Evolutionary conservation across 1,284 basidiomycete species (phyloP), one percentile per base, ranked within the genome.

Genomic region (Ceratobasidium sp.): DNA sequence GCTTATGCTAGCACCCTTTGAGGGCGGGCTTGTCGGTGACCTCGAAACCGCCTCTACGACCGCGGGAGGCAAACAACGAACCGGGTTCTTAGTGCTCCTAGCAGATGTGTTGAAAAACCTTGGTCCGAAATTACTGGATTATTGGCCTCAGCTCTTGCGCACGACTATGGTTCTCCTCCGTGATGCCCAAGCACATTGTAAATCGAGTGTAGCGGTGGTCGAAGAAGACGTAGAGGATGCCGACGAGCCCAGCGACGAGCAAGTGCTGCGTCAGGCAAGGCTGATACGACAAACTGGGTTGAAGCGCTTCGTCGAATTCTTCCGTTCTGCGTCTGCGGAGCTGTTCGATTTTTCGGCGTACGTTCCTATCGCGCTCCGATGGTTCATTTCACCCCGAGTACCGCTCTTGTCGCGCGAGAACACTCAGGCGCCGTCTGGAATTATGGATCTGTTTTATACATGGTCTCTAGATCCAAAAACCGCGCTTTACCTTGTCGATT

Each of bases 271-370:
- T 20, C 71, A 74, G 38, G 71, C 89, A 26, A 89, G 94, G 56
- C 87, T 88, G 17, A 88, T 97, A 50, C 90, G 97, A 9, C 95
- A 96, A 79, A 87, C 93, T 0, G 96, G 95, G 6, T 85, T 99
- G 77, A 96, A 95, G 84, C 92, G 97, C 15, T 86, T 99, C 52
- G 91, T 92, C 0, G 95, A 97, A 82, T 97, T 99, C 86, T 96
- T 97, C 88, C 23, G 48, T 17, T 74, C 71, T 54, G 90, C 91
- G 40, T 88, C 87, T 54, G 90, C 92, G 0, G 86, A 85, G 6
- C 83, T 86, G 0, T 98, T 96, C 82, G 90, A 96, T 83, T 97
- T 94, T 85, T 81, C 86, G 0, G 88, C 91, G 0, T 98, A 92
- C 84, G 87, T 98, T 80, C 84, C 86, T 0, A 85, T 88, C 12